Percentiles rank a stretch among this genome's conserved stretches.
phyloP scores from a whole-genome alignment of 2,329 filamentous ascomycete species.

The Aspergillus transmontanensis region DNA sequence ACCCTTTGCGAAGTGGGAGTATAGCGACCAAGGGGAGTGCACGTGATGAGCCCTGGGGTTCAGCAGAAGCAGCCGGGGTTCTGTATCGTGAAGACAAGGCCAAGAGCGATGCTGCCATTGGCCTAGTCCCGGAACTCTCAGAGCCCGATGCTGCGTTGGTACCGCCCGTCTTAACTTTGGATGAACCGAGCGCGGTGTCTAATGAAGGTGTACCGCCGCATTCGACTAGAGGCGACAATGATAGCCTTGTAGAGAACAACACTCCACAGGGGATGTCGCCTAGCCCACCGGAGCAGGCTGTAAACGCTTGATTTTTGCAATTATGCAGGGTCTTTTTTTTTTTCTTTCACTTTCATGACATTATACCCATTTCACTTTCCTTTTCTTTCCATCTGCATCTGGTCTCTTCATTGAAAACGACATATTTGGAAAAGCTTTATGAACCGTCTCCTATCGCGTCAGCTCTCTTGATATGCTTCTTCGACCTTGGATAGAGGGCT shows the following conservation, averaged over 20 bases:
- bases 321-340: background rate
- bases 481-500: background rate
- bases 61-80: slow-evolving; percentile 22
- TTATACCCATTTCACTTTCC: slow-evolving; percentile 13
- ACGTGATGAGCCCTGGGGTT: slow-evolving; percentile 27
- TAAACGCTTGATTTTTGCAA: slow-evolving; percentile 27
- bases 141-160: slow-evolving; percentile 2
- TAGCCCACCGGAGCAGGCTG: slow-evolving; percentile 29
- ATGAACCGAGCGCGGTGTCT: slow-evolving; percentile 3
- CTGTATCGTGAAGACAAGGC: slow-evolving; percentile 15
- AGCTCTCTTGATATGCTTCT: background rate
- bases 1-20: slow-evolving; percentile 66
- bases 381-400: slow-evolving; percentile 6
- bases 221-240: slow-evolving; percentile 6
- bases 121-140: slow-evolving; percentile 4
- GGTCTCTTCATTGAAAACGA: slow-evolving; percentile 8
- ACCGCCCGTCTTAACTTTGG: slow-evolving; percentile 4
- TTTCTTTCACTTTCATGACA: slow-evolving; percentile 13
- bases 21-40: slow-evolving; percentile 66
- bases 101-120: slow-evolving; percentile 13
- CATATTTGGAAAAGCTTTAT: slow-evolving; percentile 2
- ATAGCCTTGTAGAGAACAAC: slow-evolving; percentile 15
- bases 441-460: background rate
- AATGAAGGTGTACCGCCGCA: slow-evolving; percentile 11
- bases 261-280: slow-evolving; percentile 22